These are phyloP conservation scores for Striga hermonthica DNA, from an alignment of 305 asterid genomes.

Conservation along the genomic window DNA sequence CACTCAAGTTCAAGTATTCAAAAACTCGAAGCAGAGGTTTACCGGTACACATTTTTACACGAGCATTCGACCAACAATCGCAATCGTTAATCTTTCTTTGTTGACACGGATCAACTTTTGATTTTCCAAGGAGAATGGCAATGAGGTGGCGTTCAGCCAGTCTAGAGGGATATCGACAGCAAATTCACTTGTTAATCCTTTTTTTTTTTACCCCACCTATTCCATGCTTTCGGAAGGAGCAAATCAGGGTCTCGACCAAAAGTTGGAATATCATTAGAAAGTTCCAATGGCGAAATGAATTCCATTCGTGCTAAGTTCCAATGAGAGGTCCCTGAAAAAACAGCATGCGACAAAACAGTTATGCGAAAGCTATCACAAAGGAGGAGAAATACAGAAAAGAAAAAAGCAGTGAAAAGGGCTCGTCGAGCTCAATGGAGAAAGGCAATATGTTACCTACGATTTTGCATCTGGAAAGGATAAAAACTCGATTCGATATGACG, in stretches of 20 bases:
- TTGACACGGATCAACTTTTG: not conserved
- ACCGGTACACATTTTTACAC: not conserved
- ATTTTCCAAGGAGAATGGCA: constrained; percentile 36
- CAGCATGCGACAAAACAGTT: constrained; percentile 29
- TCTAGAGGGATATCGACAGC: constrained; percentile 21
- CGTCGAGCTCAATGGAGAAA: constrained; percentile 51
- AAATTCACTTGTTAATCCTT: not conserved
- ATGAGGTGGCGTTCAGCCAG: constrained; percentile 46
- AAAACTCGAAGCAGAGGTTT: constrained; percentile 3
- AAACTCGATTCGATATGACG: constrained; percentile 16
- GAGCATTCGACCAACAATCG: not conserved
- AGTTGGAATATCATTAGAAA: constrained; percentile 47
- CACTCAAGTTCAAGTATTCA: not conserved
- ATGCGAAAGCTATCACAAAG: constrained; percentile 27
- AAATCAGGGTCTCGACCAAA: constrained; percentile 62
- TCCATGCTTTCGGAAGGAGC: constrained; percentile 66
- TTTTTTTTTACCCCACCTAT: not conserved
- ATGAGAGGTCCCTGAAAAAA: constrained; percentile 42
- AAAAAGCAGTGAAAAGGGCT: constrained; percentile 42
- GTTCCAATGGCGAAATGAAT: constrained; percentile 52
- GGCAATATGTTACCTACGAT: constrained; percentile 47
- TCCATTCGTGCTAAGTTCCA: constrained; percentile 61
- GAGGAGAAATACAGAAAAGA: constrained; percentile 41
- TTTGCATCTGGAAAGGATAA: constrained; percentile 36
- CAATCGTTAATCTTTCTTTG: not conserved